Base-by-base conservation (phyloP, 2,329 filamentous ascomycete species). In the Nigrograna mackinnonii region DNA sequence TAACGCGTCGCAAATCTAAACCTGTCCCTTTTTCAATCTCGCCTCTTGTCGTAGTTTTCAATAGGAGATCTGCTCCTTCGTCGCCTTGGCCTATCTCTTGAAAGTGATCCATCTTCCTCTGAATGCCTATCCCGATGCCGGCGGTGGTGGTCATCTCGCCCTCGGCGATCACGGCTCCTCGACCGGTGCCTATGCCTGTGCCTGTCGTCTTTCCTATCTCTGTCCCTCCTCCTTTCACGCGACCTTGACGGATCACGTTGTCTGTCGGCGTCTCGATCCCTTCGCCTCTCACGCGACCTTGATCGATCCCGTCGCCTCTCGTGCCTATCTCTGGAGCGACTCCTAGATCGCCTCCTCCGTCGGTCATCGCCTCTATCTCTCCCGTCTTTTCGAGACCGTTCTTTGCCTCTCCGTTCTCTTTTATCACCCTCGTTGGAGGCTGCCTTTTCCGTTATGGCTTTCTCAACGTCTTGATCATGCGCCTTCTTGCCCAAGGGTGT, bases 401-500 rank as follows among this genome's bases (percentile, higher is more conserved):
- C 16, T 6, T 14, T 16, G 21, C 7, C 18, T 11, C 16, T 22
- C 16, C 16, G 17, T 13, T 36, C 32, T n/a, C 17, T 19, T 34
- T 48, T 30, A 54, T 58, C n/a, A 49, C 52, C 5, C 5, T 60
- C 60, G 18, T 62, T 70, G 18, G 66, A 73, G 39, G 66, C 74
- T 22, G 63, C 68, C 34, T 72, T 70, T 46, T 77, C 73, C 41
- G 72, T 78, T 28, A 83, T 66, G 6, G 75, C 78, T 44, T 74
- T 76, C 43, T 79, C 74, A n/a, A 83, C 71, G 44, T 83, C 78
- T 3, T 73, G 79, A 20, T 86, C 64, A 28, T 65, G 79, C 5
- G 59, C 62, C 35, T 67, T 70, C 48, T 69, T 66, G 7, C 64
- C 85, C 9, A 95, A 68, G 0, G 87, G 78, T 16, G 71, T 73